Conservation (phyloP, 495 filamentous ascomycete species). For the Talaromyces ruber region DNA sequence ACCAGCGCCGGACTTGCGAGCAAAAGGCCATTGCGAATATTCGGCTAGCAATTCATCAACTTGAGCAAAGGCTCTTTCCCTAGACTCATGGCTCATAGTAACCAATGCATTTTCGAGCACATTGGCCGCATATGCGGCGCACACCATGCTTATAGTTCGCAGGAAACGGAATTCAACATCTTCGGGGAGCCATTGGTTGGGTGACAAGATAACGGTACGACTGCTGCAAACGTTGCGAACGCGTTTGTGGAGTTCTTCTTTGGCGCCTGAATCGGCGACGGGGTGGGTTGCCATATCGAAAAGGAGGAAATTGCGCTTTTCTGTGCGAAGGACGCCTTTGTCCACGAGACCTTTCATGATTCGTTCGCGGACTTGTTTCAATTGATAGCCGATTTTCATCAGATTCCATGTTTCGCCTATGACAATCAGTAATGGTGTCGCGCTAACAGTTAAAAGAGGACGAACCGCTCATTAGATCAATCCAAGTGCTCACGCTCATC, state of each 20-base stretch:
- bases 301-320: conserved; percentile 97
- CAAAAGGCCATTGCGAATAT: conserved; percentile 96
- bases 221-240: conserved; percentile 90
- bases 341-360: conserved; percentile 97
- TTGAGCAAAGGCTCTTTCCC: conserved; percentile 91
- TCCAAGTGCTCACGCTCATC: conserved; percentile 99
- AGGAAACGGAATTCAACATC: conserved; percentile 88
- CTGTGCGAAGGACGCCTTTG: conserved; percentile 95
- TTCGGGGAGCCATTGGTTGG: conserved; percentile 80
- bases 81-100: conserved; percentile 84
- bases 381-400: conserved; percentile 99
- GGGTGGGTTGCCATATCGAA: conserved; percentile 99
- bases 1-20: conserved; percentile 61
- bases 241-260: conserved; percentile 89
- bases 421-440: not conserved
- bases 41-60: conserved; percentile 93
- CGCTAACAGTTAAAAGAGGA: not conserved
- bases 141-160: conserved; percentile 90
- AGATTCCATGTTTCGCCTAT: conserved; percentile 98
- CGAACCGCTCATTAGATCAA: conserved; percentile 95
- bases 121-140: conserved; percentile 95
- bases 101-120: conserved; percentile 95
- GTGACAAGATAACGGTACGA: conserved; percentile 82
- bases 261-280: conserved; percentile 93
- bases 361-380: conserved; percentile 97